Percentiles rank a stretch among this genome's conserved stretches.
Conservation (phyloP, 805 yeast species). For the Yamadazyma takamatsuzukensis region DNA sequence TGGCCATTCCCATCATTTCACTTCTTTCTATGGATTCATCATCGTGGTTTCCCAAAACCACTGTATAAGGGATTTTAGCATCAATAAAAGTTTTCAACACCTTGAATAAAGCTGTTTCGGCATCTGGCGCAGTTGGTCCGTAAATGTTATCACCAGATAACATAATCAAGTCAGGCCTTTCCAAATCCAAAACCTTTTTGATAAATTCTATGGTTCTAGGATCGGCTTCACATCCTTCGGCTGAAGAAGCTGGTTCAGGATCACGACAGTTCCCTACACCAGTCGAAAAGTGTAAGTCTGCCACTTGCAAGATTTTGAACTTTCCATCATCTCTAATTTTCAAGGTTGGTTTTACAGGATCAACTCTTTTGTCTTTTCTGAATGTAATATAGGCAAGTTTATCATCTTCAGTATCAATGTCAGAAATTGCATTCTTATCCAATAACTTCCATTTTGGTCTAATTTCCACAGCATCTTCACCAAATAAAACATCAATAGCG, state of each 20-base stretch:
- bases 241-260: constrained; percentile 51
- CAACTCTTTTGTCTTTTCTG: constrained; percentile 27
- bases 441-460: constrained; percentile 59
- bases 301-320: constrained; percentile 79
- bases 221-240: constrained; percentile 71
- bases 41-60: constrained; percentile 89
- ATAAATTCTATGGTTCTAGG: constrained; percentile 60
- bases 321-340: constrained; percentile 38
- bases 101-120: constrained; percentile 73
- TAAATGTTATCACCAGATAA: constrained; percentile 87
- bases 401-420: too few species aligned
- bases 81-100: constrained; percentile 63
- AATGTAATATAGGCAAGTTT: too few species aligned
- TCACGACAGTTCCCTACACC: constrained; percentile 79
- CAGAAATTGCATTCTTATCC: too few species aligned
- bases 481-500: constrained; percentile 66
- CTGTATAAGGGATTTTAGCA: constrained; percentile 73
- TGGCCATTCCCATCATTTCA: constrained; percentile 54
- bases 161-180: constrained; percentile 78
- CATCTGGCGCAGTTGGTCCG: constrained; percentile 74
- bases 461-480: constrained; percentile 70
- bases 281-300: constrained; percentile 86
- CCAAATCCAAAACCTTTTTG: constrained; percentile 58
- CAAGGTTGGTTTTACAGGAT: constrained; percentile 18
- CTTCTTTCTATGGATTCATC: constrained; percentile 53